A percentile compares a stretch with the other conserved stretches of the same genome.
These are phyloP conservation scores for Fusarium multiceps DNA, from an alignment of 2,329 filamentous ascomycete genomes.

Conservation along the genomic window DNA sequence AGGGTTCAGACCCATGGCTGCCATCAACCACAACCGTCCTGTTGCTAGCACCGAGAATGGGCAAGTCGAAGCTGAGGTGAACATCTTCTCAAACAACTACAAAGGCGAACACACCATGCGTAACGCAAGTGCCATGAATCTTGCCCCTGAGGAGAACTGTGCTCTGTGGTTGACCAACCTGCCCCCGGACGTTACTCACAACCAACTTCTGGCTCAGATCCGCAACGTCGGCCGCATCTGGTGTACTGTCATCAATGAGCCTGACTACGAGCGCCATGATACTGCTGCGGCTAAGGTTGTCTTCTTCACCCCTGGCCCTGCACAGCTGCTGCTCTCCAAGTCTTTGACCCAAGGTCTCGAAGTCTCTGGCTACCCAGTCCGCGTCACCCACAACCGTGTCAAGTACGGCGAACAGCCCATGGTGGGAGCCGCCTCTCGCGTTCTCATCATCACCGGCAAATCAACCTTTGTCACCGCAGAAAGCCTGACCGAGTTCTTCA, in stretches of 20 bases:
- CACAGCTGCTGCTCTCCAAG: slow-evolving; percentile 48
- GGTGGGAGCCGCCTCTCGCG: slow-evolving; percentile 55
- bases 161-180: slow-evolving; percentile 65
- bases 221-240: slow-evolving; percentile 62
- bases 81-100: slow-evolving; percentile 50
- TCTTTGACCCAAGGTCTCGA: slow-evolving; percentile 48
- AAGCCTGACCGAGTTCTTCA: slow-evolving; percentile 56
- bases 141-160: slow-evolving; percentile 56
- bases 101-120: slow-evolving; percentile 51
- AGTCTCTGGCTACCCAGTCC: slow-evolving; percentile 52
- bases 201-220: slow-evolving; percentile 58
- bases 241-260: slow-evolving; percentile 63
- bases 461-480: slow-evolving; percentile 56
- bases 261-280: slow-evolving; percentile 52
- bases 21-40: slow-evolving; percentile 16
- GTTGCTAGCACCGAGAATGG: neutral
- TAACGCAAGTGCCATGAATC: slow-evolving; percentile 51
- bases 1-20: slow-evolving; percentile 42
- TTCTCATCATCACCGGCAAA: slow-evolving; percentile 63
- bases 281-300: slow-evolving; percentile 61
- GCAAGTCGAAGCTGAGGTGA: neutral
- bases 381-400: slow-evolving; percentile 62
- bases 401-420: slow-evolving; percentile 51
- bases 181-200: slow-evolving; percentile 55
- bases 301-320: slow-evolving; percentile 58